Evolutionary conservation across 2,329 filamentous ascomycete genomes (phyloP).

Genomic region (Pezicula carpinea): DNA sequence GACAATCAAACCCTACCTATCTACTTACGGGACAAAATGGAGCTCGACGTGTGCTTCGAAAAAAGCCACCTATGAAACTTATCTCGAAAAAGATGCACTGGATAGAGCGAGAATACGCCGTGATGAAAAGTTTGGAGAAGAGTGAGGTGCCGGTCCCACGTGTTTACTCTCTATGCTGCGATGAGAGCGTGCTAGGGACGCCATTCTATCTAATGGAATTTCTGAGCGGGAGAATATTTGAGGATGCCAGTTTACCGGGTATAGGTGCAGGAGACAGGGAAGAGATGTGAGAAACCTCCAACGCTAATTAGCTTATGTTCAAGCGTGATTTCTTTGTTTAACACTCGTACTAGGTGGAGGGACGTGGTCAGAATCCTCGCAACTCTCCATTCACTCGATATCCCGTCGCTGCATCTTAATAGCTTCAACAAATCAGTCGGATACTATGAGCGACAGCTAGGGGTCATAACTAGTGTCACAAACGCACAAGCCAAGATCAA

Average conservation of each 20-base stretch:
- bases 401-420: conserved; percentile 58
- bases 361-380: conserved; percentile 76
- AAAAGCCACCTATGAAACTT: conserved; percentile 87
- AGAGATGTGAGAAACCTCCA: conserved; percentile 45
- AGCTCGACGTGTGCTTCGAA: conserved; percentile 77
- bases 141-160: conserved; percentile 80
- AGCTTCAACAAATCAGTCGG: conserved; percentile 65
- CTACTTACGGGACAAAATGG: conserved; percentile 69
- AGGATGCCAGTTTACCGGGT: conserved; percentile 74
- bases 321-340: background rate
- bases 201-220: conserved; percentile 96
- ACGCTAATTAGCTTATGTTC: background rate
- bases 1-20: conserved; percentile 93
- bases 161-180: conserved; percentile 78
- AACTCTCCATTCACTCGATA: conserved; percentile 71
- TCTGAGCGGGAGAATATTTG: conserved; percentile 86
- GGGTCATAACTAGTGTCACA: conserved; percentile 73
- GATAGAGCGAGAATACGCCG: conserved; percentile 87
- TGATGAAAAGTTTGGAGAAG: conserved; percentile 71
- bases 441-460: conserved; percentile 80
- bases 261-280: conserved; percentile 61
- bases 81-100: conserved; percentile 88
- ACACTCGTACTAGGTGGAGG: conserved; percentile 49
- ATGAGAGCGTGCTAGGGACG: conserved; percentile 71
- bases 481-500: conserved; percentile 65